Base-by-base conservation (phyloP, 805 yeast genomes). In the Ogataea glucozyma region DNA sequence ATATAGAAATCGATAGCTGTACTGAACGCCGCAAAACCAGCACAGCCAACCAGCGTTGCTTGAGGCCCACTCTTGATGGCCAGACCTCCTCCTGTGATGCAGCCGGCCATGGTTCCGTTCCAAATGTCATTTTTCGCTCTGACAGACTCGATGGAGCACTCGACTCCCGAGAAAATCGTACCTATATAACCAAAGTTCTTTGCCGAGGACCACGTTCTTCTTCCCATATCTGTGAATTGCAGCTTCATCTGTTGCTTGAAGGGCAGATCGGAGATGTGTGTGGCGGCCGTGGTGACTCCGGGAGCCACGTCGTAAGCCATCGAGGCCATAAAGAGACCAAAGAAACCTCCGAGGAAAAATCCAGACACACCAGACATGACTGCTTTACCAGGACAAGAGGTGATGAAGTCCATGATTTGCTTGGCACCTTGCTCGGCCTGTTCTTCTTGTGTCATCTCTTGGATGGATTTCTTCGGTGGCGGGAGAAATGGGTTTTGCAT, bases 1-100 rank as follows among this genome's bases (percentile, higher is more conserved):
- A 90, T 75, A 57, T 90, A 90, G 52, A 85, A 62, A 61, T 90
- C 97, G 46, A 90, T 79, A 6, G 95, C 96, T 4, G 88, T 82
- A 43, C 95, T 84, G 64, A 93, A 93, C 6, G 93, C 96, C 2
- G 98, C 97, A 70, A 93, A 93, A 7, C 97, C 99, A 20, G 95
- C 97, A 72, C 98, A 93, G 1, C 99, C 99, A 45, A 90, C 62
- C 19, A 81, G 56, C 0, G 96, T 93, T 21, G 96, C 95, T 56
- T 83, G 89, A 1, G 99, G 99, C 1, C 99, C 99, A 36, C 93
- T 80, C 60, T 85, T 88, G 53, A 86, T 76, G 2, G 97, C 95
- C 40, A 93, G 74, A 0, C 96, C 97, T 24, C 96, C 99, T 32
- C 99, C 99, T 1, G 99, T 93, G 26, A 91, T 71, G 67, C 97